phyloP scores from a whole-genome alignment of 805 yeast species.

The Starmerella apis region DNA sequence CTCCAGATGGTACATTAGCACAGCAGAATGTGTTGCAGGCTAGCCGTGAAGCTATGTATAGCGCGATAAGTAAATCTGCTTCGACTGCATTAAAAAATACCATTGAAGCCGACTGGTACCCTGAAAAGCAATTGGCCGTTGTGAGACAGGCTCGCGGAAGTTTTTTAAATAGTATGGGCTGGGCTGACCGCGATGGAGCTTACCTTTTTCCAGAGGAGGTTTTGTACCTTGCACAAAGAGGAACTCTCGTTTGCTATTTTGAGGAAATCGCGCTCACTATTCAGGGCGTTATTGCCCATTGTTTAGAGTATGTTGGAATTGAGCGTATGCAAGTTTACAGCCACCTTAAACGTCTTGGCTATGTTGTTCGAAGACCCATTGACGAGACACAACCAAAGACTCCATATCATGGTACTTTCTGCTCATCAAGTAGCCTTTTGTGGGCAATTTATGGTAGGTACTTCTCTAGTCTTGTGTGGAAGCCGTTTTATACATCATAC shows the following conservation, averaged over 20 bases:
- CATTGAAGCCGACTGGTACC: slow-evolving; percentile 43
- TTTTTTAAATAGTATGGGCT: slow-evolving; percentile 64
- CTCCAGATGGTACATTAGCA: slow-evolving; percentile 59
- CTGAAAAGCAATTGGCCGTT: slow-evolving; percentile 31
- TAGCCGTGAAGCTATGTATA: slow-evolving; percentile 62
- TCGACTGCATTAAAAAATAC: slow-evolving; percentile 38
- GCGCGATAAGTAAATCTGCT: slow-evolving; percentile 41
- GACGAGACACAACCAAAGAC: neutral
- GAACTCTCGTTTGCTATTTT: slow-evolving; percentile 42
- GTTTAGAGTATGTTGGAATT: slow-evolving; percentile 27
- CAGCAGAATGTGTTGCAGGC: slow-evolving; percentile 42
- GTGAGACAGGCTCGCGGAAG: slow-evolving; percentile 55
- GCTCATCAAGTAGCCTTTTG: neutral
- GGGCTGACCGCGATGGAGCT: slow-evolving; percentile 41
- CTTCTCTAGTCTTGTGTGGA: slow-evolving; percentile 21
- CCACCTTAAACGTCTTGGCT: slow-evolving; percentile 67
- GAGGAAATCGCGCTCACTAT: slow-evolving; percentile 42
- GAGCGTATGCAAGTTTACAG: slow-evolving; percentile 47
- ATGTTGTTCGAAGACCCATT: slow-evolving; percentile 39
- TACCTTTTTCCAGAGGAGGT: slow-evolving; percentile 58
- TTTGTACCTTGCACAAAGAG: slow-evolving; percentile 71
- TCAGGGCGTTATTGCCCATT: slow-evolving; percentile 51
- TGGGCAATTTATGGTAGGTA: slow-evolving; percentile 12
- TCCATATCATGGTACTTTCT: neutral
- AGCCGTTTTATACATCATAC: slow-evolving; percentile 19